Conservation (phyloP, 805 yeast genomes). For the Metschnikowia orientalis region DNA sequence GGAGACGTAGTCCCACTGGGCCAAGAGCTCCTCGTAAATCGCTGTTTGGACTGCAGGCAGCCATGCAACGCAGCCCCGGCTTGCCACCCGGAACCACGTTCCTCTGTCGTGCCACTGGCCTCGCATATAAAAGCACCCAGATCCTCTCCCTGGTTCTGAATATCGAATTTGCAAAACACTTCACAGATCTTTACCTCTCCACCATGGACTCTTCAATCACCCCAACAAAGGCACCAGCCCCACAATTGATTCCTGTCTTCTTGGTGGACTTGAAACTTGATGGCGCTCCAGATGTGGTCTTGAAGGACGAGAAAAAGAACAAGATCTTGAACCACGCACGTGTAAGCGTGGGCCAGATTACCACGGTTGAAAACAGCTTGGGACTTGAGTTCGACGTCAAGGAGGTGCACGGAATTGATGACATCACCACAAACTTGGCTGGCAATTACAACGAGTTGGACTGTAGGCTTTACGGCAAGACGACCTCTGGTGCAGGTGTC, state of each 20-base stretch:
- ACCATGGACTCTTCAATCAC: conserved; percentile 16
- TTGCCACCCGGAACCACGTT: no score
- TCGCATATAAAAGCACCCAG: no score
- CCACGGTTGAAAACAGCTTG: conserved; percentile 27
- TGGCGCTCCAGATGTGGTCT: conserved; percentile 20
- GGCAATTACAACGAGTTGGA: conserved; percentile 35
- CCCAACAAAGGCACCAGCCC: conserved; percentile 16
- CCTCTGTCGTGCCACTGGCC: no score
- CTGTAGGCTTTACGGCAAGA: conserved; percentile 46
- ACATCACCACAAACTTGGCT: conserved; percentile 35
- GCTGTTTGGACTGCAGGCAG: no score
- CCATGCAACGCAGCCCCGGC: no score
- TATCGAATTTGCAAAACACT: no score
- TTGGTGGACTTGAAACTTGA: conserved; percentile 25
- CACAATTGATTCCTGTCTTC: conserved; percentile 30
- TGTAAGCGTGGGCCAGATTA: conserved; percentile 27
- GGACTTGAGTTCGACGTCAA: conserved; percentile 30
- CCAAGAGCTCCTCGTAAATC: no score
- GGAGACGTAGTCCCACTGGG: no score
- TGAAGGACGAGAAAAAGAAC: conserved; percentile 16
- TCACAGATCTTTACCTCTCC: no score
- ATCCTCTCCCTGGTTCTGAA: no score
- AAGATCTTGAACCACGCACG: conserved; percentile 21
- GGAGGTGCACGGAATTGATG: conserved; percentile 43
- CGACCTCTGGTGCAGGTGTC: conserved; percentile 41